phyloP scores from a whole-genome alignment of 75 land plant genomes.

The Sequoia sempervirens region DNA sequence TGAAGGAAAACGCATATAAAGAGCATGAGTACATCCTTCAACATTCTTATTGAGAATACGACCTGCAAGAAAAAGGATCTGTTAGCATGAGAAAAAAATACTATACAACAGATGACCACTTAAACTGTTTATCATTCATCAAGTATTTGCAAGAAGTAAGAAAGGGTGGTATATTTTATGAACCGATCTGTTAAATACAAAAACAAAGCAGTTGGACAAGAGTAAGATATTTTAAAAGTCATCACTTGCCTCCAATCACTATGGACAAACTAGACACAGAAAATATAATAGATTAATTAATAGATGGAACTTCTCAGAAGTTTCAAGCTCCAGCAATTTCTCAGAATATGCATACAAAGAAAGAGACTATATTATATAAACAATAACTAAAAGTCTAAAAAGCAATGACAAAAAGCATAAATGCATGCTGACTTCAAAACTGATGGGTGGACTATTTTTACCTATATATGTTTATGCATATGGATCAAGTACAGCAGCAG shows the following conservation, averaged over 20 bases:
- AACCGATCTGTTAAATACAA: too few species aligned
- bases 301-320: not conserved
- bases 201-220: too few species aligned
- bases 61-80: conserved; percentile 40
- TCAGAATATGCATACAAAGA: not conserved
- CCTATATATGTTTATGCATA: not conserved
- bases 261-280: not conserved
- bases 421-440: not conserved
- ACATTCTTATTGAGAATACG: conserved; percentile 34
- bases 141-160: not conserved
- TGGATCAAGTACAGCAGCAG: not conserved
- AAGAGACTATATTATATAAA: not conserved
- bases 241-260: not conserved
- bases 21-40: conserved; percentile 74
- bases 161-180: not conserved
- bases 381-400: not conserved
- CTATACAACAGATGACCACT: not conserved
- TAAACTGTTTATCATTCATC: not conserved
- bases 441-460: not conserved
- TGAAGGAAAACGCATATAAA: conserved; percentile 80
- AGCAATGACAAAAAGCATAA: not conserved
- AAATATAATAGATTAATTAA: not conserved
- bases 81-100: not conserved
- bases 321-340: not conserved
- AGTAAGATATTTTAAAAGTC: too few species aligned